phyloP scores from a whole-genome alignment of 805 yeast genomes.

The Jamesozyma gamospora region DNA sequence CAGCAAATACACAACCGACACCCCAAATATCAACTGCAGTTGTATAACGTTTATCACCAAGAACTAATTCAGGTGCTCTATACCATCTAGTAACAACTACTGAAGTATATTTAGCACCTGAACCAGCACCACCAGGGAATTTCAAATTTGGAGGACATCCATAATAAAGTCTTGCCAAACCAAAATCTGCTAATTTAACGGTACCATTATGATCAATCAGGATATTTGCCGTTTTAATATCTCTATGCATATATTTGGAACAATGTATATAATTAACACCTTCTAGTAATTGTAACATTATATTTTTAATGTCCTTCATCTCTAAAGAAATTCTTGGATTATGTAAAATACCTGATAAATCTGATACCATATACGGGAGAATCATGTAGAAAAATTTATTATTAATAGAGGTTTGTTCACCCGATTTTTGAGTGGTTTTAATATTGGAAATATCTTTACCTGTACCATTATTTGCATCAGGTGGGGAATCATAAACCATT shows the following conservation, averaged over 20 bases:
- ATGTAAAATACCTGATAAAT: slow-evolving; percentile 79
- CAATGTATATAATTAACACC: slow-evolving; percentile 73
- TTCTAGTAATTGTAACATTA: slow-evolving; percentile 63
- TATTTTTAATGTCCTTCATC: slow-evolving; percentile 67
- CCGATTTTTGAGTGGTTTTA: slow-evolving; percentile 1
- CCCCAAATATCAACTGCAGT: slow-evolving; percentile 98
- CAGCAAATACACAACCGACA: slow-evolving; percentile 91
- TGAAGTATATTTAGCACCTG: slow-evolving; percentile 40
- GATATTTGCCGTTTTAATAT: slow-evolving; percentile 93
- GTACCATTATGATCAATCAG: slow-evolving; percentile 66
- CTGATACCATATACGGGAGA: slow-evolving; percentile 86
- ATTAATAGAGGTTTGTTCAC: not conserved
- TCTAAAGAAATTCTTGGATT: slow-evolving; percentile 58
- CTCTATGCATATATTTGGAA: slow-evolving; percentile 63
- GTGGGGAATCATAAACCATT: slow-evolving; percentile 51
- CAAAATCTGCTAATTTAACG: slow-evolving; percentile 90
- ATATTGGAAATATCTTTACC: slow-evolving; percentile 2
- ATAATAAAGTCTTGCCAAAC: slow-evolving; percentile 69
- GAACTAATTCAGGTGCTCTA: slow-evolving; percentile 84
- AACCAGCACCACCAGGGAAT: slow-evolving; percentile 36
- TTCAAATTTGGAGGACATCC: slow-evolving; percentile 49
- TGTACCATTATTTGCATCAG: slow-evolving; percentile 11
- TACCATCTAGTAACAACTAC: slow-evolving; percentile 96
- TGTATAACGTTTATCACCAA: slow-evolving; percentile 80
- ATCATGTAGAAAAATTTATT: slow-evolving; percentile 62